These are phyloP conservation scores for Annulohypoxylon truncatum DNA, from an alignment of 2,329 filamentous ascomycete genomes.

Conservation along the genomic window DNA sequence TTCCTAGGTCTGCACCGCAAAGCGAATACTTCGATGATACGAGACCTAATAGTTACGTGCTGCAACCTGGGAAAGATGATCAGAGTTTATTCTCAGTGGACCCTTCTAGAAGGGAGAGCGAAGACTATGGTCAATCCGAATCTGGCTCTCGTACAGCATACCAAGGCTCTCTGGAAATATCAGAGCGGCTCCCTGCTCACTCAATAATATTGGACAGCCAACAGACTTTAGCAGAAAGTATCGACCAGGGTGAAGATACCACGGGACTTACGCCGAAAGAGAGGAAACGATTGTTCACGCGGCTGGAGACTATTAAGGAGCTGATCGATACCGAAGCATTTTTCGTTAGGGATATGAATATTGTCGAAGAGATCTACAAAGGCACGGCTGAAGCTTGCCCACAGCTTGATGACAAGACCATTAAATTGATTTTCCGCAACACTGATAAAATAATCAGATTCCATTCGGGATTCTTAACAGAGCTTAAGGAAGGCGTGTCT, in stretches of 20 bases:
- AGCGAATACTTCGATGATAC: conserved; percentile 58
- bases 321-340: conserved; percentile 91
- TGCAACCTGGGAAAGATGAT: conserved; percentile 56
- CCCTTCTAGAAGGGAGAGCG: conserved; percentile 59
- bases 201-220: conserved; percentile 54
- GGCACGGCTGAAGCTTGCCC: conserved; percentile 87
- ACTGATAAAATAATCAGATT: conserved; percentile 91
- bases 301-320: conserved; percentile 88
- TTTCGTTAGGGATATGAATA: conserved; percentile 95
- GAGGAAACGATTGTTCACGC: conserved; percentile 79
- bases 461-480: conserved; percentile 80
- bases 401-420: conserved; percentile 82
- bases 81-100: conserved; percentile 56
- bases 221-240: conserved; percentile 53
- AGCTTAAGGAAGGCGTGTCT: conserved; percentile 83
- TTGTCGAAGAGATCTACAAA: conserved; percentile 97
- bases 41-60: conserved; percentile 56
- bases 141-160: conserved; percentile 61
- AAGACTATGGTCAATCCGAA: conserved; percentile 57
- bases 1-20: conserved; percentile 48
- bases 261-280: conserved; percentile 63
- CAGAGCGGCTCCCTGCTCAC: conserved; percentile 54
- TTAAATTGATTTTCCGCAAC: conserved; percentile 92
- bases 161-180: conserved; percentile 58
- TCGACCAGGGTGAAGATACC: conserved; percentile 45